These are phyloP conservation scores for Coniochaeta sp. DNA, from an alignment of 2,329 filamentous ascomycete species.

Conservation along the genomic window DNA sequence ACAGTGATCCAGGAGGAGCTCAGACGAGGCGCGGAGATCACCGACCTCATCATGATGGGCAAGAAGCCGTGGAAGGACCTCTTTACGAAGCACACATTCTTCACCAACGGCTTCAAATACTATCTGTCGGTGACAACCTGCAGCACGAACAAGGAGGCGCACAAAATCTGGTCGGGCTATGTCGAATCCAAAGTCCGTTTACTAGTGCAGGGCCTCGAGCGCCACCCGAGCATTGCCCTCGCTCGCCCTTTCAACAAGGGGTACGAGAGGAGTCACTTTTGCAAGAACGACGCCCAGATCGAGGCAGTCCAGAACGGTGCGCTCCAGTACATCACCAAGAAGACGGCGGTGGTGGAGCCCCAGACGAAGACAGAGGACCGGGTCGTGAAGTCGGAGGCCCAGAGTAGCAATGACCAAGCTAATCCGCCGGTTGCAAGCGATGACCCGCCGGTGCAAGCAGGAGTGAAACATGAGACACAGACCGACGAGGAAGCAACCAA, in stretches of 20 bases:
- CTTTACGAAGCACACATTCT: conserved; percentile 87
- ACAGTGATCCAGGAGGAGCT: conserved; percentile 78
- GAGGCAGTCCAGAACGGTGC: conserved; percentile 48
- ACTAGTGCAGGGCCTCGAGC: conserved; percentile 75
- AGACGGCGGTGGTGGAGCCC: conserved; percentile 14
- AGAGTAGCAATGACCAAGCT: conserved; percentile 19
- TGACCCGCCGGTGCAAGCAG: not conserved
- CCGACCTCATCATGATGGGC: conserved; percentile 71
- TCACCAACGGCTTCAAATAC: conserved; percentile 89
- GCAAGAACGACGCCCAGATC: conserved; percentile 44
- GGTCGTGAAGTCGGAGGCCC: conserved; percentile 24
- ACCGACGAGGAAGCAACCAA: not conserved
- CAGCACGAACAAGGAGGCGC: conserved; percentile 74
- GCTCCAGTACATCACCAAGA: conserved; percentile 35
- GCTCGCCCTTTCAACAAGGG: conserved; percentile 92
- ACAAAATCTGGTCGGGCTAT: conserved; percentile 82
- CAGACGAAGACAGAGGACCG: conserved; percentile 42
- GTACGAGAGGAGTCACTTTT: conserved; percentile 75
- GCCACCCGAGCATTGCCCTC: conserved; percentile 69
- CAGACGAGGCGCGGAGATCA: conserved; percentile 66
- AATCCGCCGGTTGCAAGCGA: not conserved
- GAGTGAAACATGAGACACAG: not conserved
- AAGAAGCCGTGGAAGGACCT: conserved; percentile 79
- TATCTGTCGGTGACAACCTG: conserved; percentile 85
- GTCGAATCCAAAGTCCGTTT: conserved; percentile 90